Percentiles rank a stretch among this genome's conserved stretches.
Evolutionary conservation across 352 stramenopile species (phyloP).

Genomic region (Globisporangium abappressorium): DNA sequence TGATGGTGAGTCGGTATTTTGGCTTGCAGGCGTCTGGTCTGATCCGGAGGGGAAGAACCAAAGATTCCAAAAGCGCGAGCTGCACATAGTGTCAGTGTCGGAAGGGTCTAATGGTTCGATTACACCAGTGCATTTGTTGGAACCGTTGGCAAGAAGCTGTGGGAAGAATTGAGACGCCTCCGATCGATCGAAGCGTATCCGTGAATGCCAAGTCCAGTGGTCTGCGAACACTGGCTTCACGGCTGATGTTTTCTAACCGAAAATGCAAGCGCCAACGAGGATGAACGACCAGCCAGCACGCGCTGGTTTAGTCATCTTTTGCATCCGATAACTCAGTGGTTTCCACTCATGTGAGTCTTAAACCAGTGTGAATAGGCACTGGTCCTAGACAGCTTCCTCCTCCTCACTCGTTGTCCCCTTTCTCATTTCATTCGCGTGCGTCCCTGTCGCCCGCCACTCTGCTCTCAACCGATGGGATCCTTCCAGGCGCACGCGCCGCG

Average conservation of each 20-base stretch:
- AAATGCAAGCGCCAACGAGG: too few relatives aligned
- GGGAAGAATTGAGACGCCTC: too few relatives aligned
- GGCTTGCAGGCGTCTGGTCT: not conserved
- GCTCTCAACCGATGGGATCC: slow-evolving; percentile 3
- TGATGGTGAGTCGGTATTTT: not conserved
- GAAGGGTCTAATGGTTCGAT: not conserved
- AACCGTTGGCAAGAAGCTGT: too few relatives aligned
- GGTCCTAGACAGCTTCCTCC: not conserved
- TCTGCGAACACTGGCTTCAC: too few relatives aligned
- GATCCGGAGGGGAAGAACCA: not conserved
- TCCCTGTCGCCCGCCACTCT: slow-evolving; percentile 2
- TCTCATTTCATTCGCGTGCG: not conserved
- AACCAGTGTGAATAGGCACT: not conserved
- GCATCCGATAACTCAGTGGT: not conserved
- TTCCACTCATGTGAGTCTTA: not conserved
- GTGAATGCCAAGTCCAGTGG: too few relatives aligned
- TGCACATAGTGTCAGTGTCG: not conserved
- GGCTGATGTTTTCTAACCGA: not conserved
- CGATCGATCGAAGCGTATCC: too few relatives aligned
- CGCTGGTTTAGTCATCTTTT: not conserved
- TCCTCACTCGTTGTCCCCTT: not conserved
- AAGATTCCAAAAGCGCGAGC: not conserved
- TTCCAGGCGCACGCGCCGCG: not conserved
- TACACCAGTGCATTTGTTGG: not conserved
- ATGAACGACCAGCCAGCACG: not conserved